Conservation (phyloP, 164 flowering plant genomes). For the Nelumbo lutea region DNA sequence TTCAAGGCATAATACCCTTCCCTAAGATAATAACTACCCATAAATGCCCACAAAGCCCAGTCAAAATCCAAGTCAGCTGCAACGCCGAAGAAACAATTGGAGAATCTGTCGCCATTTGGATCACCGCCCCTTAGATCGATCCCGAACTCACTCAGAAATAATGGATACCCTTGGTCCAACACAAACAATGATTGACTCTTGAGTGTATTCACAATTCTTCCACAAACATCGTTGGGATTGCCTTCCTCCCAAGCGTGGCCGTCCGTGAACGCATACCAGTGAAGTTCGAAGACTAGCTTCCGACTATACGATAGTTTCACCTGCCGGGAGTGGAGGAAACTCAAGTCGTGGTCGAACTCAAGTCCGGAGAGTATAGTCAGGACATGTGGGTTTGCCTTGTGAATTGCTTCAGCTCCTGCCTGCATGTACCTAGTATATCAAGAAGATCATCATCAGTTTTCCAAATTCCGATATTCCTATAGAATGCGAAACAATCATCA, state of each 20-base stretch:
- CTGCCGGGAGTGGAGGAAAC: slow-evolving; percentile 38
- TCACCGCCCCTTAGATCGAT: slow-evolving; percentile 61
- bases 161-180: slow-evolving; percentile 59
- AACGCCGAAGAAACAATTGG: slow-evolving; percentile 60
- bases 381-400: slow-evolving; percentile 66
- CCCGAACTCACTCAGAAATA: slow-evolving; percentile 82
- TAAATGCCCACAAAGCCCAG: slow-evolving; percentile 76
- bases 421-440: too few relatives aligned
- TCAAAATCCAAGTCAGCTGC: slow-evolving; percentile 78
- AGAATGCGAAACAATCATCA: too few relatives aligned
- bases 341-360: slow-evolving; percentile 52
- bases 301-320: slow-evolving; percentile 44
- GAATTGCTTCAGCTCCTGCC: slow-evolving; percentile 52
- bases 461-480: too few relatives aligned
- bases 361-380: slow-evolving; percentile 76
- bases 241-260: slow-evolving; percentile 52
- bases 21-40: slow-evolving; percentile 2
- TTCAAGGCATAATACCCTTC: neutral
- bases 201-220: slow-evolving; percentile 24
- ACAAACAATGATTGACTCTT: slow-evolving; percentile 49
- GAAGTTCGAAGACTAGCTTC: slow-evolving; percentile 67
- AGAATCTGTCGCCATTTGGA: slow-evolving; percentile 67
- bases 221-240: slow-evolving; percentile 68
- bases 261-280: slow-evolving; percentile 69
- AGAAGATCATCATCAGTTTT: too few relatives aligned